Percentiles rank a stretch among this genome's conserved stretches.
Evolutionary conservation across 805 yeast species (phyloP).

Genomic region (Metschnikowia amazonensis): DNA sequence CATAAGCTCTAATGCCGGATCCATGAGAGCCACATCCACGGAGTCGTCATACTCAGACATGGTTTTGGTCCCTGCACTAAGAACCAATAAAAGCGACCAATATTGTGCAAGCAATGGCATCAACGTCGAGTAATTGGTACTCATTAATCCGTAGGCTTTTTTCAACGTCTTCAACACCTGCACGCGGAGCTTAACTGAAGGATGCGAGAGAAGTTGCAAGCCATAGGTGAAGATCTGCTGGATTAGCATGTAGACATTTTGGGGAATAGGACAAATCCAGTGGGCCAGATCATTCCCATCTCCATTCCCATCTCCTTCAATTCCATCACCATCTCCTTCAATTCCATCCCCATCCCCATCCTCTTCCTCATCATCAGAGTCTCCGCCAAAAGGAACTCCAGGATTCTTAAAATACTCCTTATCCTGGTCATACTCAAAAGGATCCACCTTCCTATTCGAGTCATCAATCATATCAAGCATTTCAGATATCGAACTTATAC

Average conservation of each 20-base stretch:
- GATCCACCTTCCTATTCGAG: slow-evolving; percentile 26
- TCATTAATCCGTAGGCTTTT: slow-evolving; percentile 29
- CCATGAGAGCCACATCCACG: slow-evolving; percentile 16
- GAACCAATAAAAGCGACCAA: slow-evolving; percentile 30
- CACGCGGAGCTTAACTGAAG: slow-evolving; percentile 51
- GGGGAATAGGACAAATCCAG: slow-evolving; percentile 71
- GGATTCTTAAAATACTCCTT: slow-evolving; percentile 40
- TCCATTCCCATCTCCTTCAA: slow-evolving; percentile 7
- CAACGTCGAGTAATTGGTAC: slow-evolving; percentile 28
- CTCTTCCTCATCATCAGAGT: slow-evolving; percentile 28
- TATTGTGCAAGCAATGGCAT: slow-evolving; percentile 32
- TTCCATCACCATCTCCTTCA: slow-evolving; percentile 9
- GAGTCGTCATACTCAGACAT: slow-evolving; percentile 12
- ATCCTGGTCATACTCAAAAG: slow-evolving; percentile 30
- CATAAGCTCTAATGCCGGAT: slow-evolving; percentile 29
- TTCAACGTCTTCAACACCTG: slow-evolving; percentile 51
- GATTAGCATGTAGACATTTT: slow-evolving; percentile 52
- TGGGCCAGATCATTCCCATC: slow-evolving; percentile 5
- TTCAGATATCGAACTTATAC: slow-evolving; percentile 44
- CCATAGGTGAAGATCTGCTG: slow-evolving; percentile 66
- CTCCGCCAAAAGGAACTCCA: slow-evolving; percentile 32
- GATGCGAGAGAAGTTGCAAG: slow-evolving; percentile 64
- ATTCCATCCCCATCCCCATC: slow-evolving; percentile 11
- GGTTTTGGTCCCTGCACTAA: slow-evolving; percentile 19
- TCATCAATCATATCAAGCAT: slow-evolving; percentile 43